phyloP scores from a whole-genome alignment of 257 asterid species.

The Solanum microdontum region DNA sequence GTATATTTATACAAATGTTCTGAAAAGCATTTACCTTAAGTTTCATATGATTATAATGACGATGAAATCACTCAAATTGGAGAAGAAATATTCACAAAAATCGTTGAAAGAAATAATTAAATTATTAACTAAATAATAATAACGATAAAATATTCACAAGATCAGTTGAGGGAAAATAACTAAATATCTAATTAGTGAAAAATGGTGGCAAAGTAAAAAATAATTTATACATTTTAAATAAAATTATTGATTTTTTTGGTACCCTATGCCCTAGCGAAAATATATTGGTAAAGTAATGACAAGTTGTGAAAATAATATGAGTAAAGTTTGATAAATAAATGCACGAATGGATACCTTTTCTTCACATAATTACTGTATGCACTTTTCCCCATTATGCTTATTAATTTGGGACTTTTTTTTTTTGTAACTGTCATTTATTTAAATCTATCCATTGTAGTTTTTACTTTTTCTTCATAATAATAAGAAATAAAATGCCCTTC shows the following conservation, averaged over 20 bases:
- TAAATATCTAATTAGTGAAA: too few relatives aligned
- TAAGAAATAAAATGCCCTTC: not conserved
- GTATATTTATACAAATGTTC: not conserved
- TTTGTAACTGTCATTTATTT: not conserved
- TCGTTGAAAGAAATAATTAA: too few relatives aligned
- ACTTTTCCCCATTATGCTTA: not conserved
- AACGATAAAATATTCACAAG: too few relatives aligned
- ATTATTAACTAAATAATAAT: too few relatives aligned
- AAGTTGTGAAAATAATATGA: not conserved
- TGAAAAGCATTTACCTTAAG: not conserved
- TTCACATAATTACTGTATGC: not conserved
- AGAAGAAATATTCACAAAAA: too few relatives aligned
- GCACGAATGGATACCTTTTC: constrained; percentile 14
- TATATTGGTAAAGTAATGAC: not conserved
- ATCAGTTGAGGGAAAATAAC: too few relatives aligned
- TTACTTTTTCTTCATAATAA: not conserved
- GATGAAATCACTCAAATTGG: too few relatives aligned
- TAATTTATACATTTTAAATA: too few relatives aligned
- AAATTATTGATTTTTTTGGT: too few relatives aligned
- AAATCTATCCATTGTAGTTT: not conserved
- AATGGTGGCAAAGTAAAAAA: too few relatives aligned
- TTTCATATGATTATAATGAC: too few relatives aligned
- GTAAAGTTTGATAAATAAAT: not conserved
- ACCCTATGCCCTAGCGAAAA: too few relatives aligned
- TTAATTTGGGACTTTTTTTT: not conserved